phyloP scores from a whole-genome alignment of 257 asterid genomes.

The Petunia secreta region DNA sequence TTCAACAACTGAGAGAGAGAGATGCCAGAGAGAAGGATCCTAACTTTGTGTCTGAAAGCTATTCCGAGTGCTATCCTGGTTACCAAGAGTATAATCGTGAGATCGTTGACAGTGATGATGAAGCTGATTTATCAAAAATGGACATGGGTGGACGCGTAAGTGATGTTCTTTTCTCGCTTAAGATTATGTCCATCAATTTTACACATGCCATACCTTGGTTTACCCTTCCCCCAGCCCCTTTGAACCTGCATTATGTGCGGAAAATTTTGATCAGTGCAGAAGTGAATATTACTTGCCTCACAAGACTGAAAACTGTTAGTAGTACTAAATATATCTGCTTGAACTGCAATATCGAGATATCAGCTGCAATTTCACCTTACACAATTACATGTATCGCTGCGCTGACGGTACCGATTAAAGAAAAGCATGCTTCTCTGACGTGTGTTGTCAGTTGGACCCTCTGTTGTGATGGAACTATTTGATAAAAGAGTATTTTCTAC shows the following conservation, averaged over 20 bases:
- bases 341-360: not conserved
- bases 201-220: not conserved
- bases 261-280: too few relatives aligned
- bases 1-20: slow-evolving; percentile 91
- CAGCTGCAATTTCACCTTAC: not conserved
- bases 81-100: slow-evolving; percentile 97
- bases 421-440: not conserved
- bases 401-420: too few relatives aligned
- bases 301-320: not conserved
- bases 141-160: slow-evolving; percentile 99
- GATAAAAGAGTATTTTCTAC: slow-evolving; percentile 20
- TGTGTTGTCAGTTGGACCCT: not conserved
- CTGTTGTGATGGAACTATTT: not conserved
- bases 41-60: slow-evolving; percentile 93
- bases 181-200: slow-evolving; percentile 11
- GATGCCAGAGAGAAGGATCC: slow-evolving; percentile 98
- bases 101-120: slow-evolving; percentile 94
- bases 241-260: not conserved
- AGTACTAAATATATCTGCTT: not conserved
- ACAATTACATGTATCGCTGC: too few relatives aligned
- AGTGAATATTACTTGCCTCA: not conserved
- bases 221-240: not conserved
- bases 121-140: slow-evolving; percentile 95
- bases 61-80: slow-evolving; percentile 99
- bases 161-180: slow-evolving; percentile 21